Evolutionary conservation across 305 asterid species (phyloP).

Genomic region (Rubia balearica): DNA sequence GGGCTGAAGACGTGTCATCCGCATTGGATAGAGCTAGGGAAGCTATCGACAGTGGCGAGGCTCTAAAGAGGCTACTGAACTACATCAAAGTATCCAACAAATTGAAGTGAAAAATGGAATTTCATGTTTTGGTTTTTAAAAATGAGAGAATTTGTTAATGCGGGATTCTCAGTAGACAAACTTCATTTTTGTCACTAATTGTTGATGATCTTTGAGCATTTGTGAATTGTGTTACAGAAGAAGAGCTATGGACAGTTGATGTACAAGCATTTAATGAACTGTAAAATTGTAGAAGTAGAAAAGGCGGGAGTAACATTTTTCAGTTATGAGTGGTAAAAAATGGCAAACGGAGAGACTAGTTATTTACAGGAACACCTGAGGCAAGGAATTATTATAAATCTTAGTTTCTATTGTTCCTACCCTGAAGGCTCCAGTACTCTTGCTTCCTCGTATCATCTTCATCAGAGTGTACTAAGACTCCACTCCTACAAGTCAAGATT

Average conservation of each 20-base stretch:
- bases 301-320: neutral
- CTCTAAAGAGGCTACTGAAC: slow-evolving; percentile 58
- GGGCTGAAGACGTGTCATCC: slow-evolving; percentile 57
- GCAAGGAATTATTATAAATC: no score
- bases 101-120: slow-evolving; percentile 15
- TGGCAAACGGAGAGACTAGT: no score
- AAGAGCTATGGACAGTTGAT: neutral
- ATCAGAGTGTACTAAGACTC: no score
- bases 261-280: neutral
- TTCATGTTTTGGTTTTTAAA: neutral
- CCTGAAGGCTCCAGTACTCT: no score
- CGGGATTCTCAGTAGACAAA: neutral
- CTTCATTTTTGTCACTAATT: neutral
- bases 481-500: no score
- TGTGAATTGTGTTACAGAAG: neutral
- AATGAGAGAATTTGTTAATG: neutral
- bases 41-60: slow-evolving; percentile 82
- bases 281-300: neutral
- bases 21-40: slow-evolving; percentile 89
- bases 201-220: neutral
- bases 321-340: no score
- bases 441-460: no score
- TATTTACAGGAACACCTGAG: no score
- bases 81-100: slow-evolving; percentile 65
- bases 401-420: no score